Conservation (phyloP, 495 filamentous ascomycete genomes). For the Neurospora hispaniola region DNA sequence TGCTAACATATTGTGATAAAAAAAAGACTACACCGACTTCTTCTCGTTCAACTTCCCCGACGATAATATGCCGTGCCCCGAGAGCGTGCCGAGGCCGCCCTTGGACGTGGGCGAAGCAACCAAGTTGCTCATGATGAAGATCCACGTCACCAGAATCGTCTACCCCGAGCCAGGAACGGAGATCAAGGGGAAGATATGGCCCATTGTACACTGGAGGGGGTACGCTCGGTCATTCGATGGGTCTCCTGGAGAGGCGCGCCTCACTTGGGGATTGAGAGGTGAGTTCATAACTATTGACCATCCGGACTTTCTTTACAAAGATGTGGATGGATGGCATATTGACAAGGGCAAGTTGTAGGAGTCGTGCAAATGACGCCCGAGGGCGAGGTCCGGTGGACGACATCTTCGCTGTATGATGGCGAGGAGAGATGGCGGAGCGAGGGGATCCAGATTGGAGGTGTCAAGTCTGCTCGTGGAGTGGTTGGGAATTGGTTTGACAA, state of each 20-base stretch:
- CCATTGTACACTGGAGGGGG: slow-evolving; percentile 50
- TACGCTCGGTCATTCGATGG: slow-evolving; percentile 43
- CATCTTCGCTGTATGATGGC: slow-evolving; percentile 48
- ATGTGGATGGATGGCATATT: neutral
- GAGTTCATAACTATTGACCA: slow-evolving; percentile 24
- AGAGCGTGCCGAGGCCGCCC: slow-evolving; percentile 34
- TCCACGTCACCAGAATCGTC: slow-evolving; percentile 41
- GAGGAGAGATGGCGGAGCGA: slow-evolving; percentile 57
- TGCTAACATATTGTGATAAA: slow-evolving; percentile 14
- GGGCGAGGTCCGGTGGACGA: slow-evolving; percentile 59
- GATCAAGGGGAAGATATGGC: slow-evolving; percentile 37
- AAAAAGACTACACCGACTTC: slow-evolving; percentile 51
- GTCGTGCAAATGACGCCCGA: slow-evolving; percentile 45
- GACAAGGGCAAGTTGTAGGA: slow-evolving; percentile 23
- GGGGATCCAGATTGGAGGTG: slow-evolving; percentile 53
- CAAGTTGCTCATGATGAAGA: slow-evolving; percentile 52
- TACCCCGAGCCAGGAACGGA: slow-evolving; percentile 28
- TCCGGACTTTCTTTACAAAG: neutral
- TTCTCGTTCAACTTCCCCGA: slow-evolving; percentile 48
- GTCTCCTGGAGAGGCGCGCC: slow-evolving; percentile 45
- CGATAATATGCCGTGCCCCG: slow-evolving; percentile 12
- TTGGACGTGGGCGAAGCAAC: slow-evolving; percentile 48
- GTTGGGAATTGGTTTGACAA: slow-evolving; percentile 60
- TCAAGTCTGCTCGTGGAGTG: slow-evolving; percentile 45
- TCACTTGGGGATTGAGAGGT: slow-evolving; percentile 42